Conservation (phyloP, 1,284 basidiomycete species). For the Somion occarium region DNA sequence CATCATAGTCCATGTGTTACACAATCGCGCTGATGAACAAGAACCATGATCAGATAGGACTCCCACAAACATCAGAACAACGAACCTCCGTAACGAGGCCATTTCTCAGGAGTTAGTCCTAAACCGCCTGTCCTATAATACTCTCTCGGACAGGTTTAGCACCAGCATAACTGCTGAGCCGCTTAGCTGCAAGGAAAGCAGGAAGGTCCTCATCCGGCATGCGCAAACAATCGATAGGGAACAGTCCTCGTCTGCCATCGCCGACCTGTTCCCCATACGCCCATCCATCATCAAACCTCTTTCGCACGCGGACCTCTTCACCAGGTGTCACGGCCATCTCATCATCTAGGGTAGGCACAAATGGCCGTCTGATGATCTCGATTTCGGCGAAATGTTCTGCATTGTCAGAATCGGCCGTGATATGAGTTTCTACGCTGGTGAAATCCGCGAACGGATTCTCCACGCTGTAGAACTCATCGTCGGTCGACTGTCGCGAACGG, state of each 20-base stretch:
- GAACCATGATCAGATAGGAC: no score
- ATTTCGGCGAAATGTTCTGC: constrained; percentile 32
- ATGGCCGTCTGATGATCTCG: constrained; percentile 50
- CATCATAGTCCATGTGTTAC: no score
- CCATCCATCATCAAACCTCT: constrained; percentile 68
- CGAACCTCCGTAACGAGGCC: no score
- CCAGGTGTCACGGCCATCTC: constrained; percentile 49
- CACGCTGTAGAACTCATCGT: constrained; percentile 13
- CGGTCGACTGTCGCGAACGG: background rate
- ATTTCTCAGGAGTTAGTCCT: no score
- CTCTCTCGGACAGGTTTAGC: background rate
- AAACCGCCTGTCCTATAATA: no score
- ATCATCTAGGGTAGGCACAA: constrained; percentile 51
- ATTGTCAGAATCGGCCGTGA: constrained; percentile 24
- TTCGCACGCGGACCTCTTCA: constrained; percentile 49
- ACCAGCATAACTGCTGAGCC: constrained; percentile 35
- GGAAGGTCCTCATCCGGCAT: constrained; percentile 42
- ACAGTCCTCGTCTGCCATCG: constrained; percentile 33
- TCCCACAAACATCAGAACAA: no score
- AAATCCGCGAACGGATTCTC: constrained; percentile 34
- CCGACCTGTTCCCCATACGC: constrained; percentile 36
- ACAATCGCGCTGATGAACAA: no score
- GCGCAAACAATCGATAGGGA: constrained; percentile 61
- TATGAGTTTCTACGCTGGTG: constrained; percentile 14
- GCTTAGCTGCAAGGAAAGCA: constrained; percentile 44